Base-by-base conservation (phyloP, 2,329 filamentous ascomycete species). In the Ascochyta koolunga region DNA sequence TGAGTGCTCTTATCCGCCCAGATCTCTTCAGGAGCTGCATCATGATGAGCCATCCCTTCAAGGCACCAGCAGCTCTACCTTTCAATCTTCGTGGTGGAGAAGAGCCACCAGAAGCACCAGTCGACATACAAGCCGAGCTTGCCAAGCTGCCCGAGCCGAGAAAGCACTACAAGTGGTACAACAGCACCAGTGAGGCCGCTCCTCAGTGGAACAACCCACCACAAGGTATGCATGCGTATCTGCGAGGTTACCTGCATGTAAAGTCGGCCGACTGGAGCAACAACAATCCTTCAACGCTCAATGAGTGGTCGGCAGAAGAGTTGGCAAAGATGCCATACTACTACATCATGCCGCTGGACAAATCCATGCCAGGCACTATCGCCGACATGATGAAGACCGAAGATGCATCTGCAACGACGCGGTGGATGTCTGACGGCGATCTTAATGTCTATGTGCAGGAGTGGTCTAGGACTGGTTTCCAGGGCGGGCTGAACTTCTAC, bases 131-230 rank as follows among this genome's bases (percentile, higher is more conserved):
- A 52, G 73, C 76, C 18, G 81, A 82, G 3, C 79, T 89, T 2
- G 81, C 81, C 0, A 74, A 76, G 35, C 77, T 86, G 1, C 69
- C 78, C 1, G 78, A 82, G n/a, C 84, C 86, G 0, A 68, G 84
- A 8, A 89, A 89, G 67, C 86, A 89, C 68, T 90, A 89, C 77
- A 87, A 88, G 70, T 87, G 82, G 82, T 89, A 86, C 70, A 86
- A 86, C 62, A 82, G 83, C 2, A 80, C 79, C 2, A 43, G 77
- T 0, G 54, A 66, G 1, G 84, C 84, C 1, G 78, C 77, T 0
- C 29, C 55, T 2, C 77, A 84, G 27, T 83, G 82, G 81, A 67
- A 73, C 19, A 64, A 76, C 24, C 78, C 81, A 0, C 63, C 73
- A 0, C 80, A 83, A 53, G 82, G 84, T 2, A 75, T 89, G 11